Percentiles rank a stretch among this genome's conserved stretches.
phyloP scores from a whole-genome alignment of 1,139 yeast species.

The Taiozyma sp. region DNA sequence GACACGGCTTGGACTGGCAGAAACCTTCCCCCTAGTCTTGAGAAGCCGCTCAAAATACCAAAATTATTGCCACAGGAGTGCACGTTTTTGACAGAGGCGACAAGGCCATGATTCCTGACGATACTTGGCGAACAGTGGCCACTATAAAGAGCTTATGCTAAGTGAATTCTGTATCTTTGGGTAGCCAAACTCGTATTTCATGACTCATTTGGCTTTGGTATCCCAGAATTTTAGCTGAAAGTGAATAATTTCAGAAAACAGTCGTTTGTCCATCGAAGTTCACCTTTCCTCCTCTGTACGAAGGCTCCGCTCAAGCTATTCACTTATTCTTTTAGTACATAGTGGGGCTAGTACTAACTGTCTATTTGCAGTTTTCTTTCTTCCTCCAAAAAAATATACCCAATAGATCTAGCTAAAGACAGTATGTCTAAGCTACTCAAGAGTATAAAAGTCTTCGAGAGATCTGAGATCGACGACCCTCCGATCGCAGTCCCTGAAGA shows the following conservation, averaged over 20 bases:
- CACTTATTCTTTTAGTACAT: not conserved
- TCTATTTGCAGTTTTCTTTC: not conserved
- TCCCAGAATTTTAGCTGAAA: not conserved
- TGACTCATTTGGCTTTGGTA: not conserved
- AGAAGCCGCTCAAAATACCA: too few relatives aligned
- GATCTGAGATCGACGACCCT: slow-evolving; percentile 3
- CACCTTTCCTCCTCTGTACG: not conserved
- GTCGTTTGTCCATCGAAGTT: not conserved
- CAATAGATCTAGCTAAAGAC: not conserved
- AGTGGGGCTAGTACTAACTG: too few relatives aligned
- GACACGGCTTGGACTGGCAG: not conserved
- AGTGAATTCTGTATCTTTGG: not conserved
- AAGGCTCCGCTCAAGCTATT: not conserved
- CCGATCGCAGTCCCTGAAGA: slow-evolving; percentile 15
- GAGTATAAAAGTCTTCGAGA: slow-evolving; percentile 4
- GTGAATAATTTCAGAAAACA: not conserved
- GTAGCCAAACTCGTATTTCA: not conserved
- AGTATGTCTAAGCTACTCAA: not conserved
- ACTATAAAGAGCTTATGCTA: too few relatives aligned
- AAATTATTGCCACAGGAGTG: not conserved
- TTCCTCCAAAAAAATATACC: not conserved
- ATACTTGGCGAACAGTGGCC: too few relatives aligned
- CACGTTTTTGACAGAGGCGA: not conserved
- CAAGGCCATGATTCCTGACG: not conserved
- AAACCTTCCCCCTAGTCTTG: not conserved